These are phyloP conservation scores for Podospora anserina DNA, from an alignment of 495 filamentous ascomycete species.

Conservation along the genomic window DNA sequence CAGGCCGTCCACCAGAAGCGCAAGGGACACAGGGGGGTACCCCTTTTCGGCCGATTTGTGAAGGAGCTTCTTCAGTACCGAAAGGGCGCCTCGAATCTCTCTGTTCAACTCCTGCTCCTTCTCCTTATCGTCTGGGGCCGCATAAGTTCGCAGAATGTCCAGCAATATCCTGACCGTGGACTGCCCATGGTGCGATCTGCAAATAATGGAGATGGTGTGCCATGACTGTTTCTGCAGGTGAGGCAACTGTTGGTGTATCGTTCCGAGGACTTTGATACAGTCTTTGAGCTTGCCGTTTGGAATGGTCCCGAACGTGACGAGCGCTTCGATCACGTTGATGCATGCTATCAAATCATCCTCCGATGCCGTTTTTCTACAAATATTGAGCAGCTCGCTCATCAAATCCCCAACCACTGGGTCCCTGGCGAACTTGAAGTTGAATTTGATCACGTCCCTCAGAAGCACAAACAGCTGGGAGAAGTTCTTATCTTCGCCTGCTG, in stretches of 20 bases:
- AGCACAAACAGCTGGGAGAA: conserved; percentile 69
- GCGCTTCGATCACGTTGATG: conserved; percentile 70
- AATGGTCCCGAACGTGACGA: conserved; percentile 75
- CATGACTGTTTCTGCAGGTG: conserved; percentile 69
- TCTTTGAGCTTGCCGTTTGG: conserved; percentile 62
- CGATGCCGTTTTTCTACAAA: conserved; percentile 72
- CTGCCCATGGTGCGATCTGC: conserved; percentile 72
- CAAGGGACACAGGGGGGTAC: conserved; percentile 58
- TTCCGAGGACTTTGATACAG: conserved; percentile 77
- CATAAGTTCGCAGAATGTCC: conserved; percentile 56
- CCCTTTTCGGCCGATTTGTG: conserved; percentile 58
- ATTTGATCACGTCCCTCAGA: conserved; percentile 74
- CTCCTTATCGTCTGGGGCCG: conserved; percentile 49
- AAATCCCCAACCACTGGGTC: conserved; percentile 64
- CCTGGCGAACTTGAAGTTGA: conserved; percentile 73
- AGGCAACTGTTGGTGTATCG: conserved; percentile 72
- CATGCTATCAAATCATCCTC: conserved; percentile 72
- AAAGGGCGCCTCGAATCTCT: conserved; percentile 63
- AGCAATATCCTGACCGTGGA: conserved; percentile 64
- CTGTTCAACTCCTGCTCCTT: conserved; percentile 50
- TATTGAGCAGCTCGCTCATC: conserved; percentile 63
- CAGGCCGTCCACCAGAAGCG: conserved; percentile 57
- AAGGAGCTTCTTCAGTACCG: conserved; percentile 63
- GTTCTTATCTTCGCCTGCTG: conserved; percentile 62
- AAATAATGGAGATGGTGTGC: conserved; percentile 70